Base-by-base conservation (phyloP, 768 basidiomycete species). In the Leccinum fibrillosum region DNA sequence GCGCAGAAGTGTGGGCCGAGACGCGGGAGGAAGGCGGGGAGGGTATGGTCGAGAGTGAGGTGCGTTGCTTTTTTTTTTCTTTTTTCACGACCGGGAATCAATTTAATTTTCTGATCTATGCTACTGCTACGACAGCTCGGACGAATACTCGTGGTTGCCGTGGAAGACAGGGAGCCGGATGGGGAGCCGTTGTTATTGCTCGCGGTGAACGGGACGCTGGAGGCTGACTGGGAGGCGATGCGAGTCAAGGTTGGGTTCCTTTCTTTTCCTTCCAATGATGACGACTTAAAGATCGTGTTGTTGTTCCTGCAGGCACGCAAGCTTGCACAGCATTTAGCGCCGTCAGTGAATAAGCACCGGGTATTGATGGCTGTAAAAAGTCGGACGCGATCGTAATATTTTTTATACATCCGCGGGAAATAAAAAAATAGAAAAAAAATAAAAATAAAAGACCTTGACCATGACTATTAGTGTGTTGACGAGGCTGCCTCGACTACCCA, bases 1-100 rank as follows among this genome's bases (percentile, higher is more conserved):
- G 84, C 44, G 82, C 83, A 10, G 89, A 91, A 69, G 78, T 90
- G 34, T 92, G 90, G 90, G 83, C 83, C 52, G 90, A 92, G 72
- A 88, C 85, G 26, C 79, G 77, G 59, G 84, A 82, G 23, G 78
- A 72, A 9, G 61, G 39, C 39, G 39, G 45, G 5, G 66, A 66
- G 19, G 88, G 87, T 17, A 88, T 87, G 84, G 86, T 85, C 3
- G 89, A 92, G 59, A 86, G 86, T 69, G 89, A 92, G 81, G 90
- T 90, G 63, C 64, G 77, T 19, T 7, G 11, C 17, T 32, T 51
- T 25, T 28, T 28, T 26, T 25, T 19, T 5, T 23, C 19, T 12
- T n/a, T 45, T 21, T 51, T 39, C 26, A 53, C 25, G 45, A 47
- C 23, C 54, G 30, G 9, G 39, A 9, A 39, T 39, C 17, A n/a